Percentiles rank a stretch among this genome's conserved stretches.
phyloP scores from a whole-genome alignment of 2,329 filamentous ascomycete species.

The Taxawa tesnikishii region DNA sequence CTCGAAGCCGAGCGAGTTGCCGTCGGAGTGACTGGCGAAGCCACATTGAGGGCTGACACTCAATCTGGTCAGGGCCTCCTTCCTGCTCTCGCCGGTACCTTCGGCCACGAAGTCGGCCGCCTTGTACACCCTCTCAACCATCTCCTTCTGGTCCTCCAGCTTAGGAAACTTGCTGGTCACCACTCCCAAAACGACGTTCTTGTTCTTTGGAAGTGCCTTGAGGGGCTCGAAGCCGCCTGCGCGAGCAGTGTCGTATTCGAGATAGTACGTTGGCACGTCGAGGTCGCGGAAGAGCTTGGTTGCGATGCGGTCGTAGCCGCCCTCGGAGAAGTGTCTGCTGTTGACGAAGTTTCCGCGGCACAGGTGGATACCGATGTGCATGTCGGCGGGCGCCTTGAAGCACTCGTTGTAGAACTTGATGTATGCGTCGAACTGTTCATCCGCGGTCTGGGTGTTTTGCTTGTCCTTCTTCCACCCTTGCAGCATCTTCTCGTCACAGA shows the following conservation, averaged over 20 bases:
- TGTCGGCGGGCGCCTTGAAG: conserved; percentile 46
- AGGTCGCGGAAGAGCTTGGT: conserved; percentile 21
- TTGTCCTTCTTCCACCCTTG: conserved; percentile 56
- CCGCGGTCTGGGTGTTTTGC: conserved; percentile 54
- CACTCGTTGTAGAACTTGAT: conserved; percentile 66
- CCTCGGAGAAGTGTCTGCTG: conserved; percentile 33
- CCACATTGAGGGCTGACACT: conserved; percentile 52
- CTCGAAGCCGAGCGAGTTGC: conserved; percentile 52
- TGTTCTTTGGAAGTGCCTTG: conserved; percentile 30
- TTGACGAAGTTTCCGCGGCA: conserved; percentile 44
- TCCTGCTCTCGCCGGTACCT: conserved; percentile 44
- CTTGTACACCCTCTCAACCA: conserved; percentile 32
- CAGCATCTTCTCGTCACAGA: conserved; percentile 62
- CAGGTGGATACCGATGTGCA: conserved; percentile 67
- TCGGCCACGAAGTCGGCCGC: conserved; percentile 56
- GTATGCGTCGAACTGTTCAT: conserved; percentile 63
- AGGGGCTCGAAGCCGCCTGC: conserved; percentile 36
- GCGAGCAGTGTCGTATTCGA: conserved; percentile 34
- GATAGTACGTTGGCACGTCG: conserved; percentile 22
- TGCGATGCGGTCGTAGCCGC: conserved; percentile 34
- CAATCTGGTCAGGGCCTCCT: conserved; percentile 58
- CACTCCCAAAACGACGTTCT: conserved; percentile 35
- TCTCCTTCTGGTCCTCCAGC: conserved; percentile 32
- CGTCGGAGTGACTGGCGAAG: conserved; percentile 57
- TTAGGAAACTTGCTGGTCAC: conserved; percentile 34